These are phyloP conservation scores for Alternaria triticimaculans DNA, from an alignment of 2,329 filamentous ascomycete species.

Conservation along the genomic window DNA sequence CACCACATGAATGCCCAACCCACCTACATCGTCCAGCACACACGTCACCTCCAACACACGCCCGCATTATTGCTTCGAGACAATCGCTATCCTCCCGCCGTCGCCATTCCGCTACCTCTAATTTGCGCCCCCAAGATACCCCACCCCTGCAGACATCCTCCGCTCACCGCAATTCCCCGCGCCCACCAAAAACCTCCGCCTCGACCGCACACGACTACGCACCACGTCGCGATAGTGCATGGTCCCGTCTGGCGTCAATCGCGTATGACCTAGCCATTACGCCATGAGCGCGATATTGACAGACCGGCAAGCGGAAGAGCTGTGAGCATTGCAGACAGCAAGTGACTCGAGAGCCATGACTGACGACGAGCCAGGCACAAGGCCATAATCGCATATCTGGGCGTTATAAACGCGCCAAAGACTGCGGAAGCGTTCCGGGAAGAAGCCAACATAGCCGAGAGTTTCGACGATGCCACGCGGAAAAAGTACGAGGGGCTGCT, in stretches of 20 bases:
- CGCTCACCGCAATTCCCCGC: slow-evolving; percentile 33
- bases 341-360: not conserved
- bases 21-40: not conserved
- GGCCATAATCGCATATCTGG: slow-evolving; percentile 88
- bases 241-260: slow-evolving; percentile 34
- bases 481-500: slow-evolving; percentile 95
- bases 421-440: slow-evolving; percentile 75
- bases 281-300: slow-evolving; percentile 79
- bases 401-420: slow-evolving; percentile 72
- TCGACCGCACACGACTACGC: slow-evolving; percentile 5
- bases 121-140: slow-evolving; percentile 5
- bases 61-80: slow-evolving; percentile 1
- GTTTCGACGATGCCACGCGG: slow-evolving; percentile 78
- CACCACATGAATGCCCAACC: slow-evolving; percentile 2
- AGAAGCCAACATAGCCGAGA: slow-evolving; percentile 75
- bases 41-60: not conserved
- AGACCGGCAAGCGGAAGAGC: slow-evolving; percentile 82
- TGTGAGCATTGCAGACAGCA: slow-evolving; percentile 63
- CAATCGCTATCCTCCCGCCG: slow-evolving; percentile 9
- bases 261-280: slow-evolving; percentile 35
- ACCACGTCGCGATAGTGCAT: slow-evolving; percentile 30
- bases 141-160: slow-evolving; percentile 5
- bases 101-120: slow-evolving; percentile 1
- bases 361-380: slow-evolving; percentile 71
- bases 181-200: slow-evolving; percentile 24